Base-by-base conservation (phyloP, 1,139 yeast species). In the Schwanniomyces etchellsii region DNA sequence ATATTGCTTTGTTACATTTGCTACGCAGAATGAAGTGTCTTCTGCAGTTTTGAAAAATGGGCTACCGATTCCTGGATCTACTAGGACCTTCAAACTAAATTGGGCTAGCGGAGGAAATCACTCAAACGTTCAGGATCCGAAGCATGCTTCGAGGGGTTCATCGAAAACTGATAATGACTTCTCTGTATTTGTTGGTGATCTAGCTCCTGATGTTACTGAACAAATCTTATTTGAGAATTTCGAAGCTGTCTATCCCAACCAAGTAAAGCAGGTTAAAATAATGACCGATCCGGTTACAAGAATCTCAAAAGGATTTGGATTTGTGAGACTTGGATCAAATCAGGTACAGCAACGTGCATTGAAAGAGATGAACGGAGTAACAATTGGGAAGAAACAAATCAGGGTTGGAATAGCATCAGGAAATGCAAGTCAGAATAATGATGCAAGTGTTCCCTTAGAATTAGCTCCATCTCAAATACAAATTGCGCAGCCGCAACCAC, bases 1-100 rank as follows among this genome's bases (percentile, higher is more conserved):
- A 7, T 89, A 86, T 57, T 84, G 95, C 52, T 89, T 89, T 58
- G 83, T 89, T 14, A 89, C 85, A 34, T 89, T 89, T 53, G 71
- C 77, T 28, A 63, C 67, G 30, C 73, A 76, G 30, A 74, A 76
- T 14, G 72, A 76, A 10, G 93, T 93, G 2, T 69, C 77, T n/a
- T 68, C 70, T 32, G 96, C 94, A 1, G 56, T 81, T 26, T 58
- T 73, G 27, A 67, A 80, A 39, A 83, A 88, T 54, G 91, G 95
- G 2, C 60, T 70, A 4, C 64, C 68, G 4, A 73, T 89, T 21
- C 91, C 95, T 11, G 68, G 68, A 6, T 62, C 74, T 16, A 49
- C 54, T 20, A 74, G 78, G 39, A 52, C 61, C 4, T 77, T 89
- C 47, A 78, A 85, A 53, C 67, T 89, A 42, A 89, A 88, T 53